phyloP scores from a whole-genome alignment of 2,329 filamentous ascomycete species.

The Periconia digitata region DNA sequence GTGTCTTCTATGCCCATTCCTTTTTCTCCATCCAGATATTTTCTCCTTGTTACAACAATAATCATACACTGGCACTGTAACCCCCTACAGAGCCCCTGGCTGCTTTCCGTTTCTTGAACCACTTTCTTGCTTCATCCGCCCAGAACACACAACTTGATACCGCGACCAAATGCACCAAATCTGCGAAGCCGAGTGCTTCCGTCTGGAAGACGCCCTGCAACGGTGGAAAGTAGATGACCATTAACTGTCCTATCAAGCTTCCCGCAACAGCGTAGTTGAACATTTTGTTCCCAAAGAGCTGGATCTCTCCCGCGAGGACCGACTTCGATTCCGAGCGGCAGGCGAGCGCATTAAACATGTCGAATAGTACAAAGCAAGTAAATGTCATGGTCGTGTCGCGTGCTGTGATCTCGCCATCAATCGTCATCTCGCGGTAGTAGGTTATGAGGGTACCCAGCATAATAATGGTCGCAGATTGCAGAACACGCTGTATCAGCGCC shows the following conservation, averaged over 20 bases:
- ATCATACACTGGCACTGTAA: constrained; percentile 45
- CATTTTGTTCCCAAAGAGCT: constrained; percentile 81
- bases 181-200: constrained; percentile 73
- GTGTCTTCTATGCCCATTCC: no score
- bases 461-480: constrained; percentile 85
- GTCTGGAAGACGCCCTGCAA: constrained; percentile 96
- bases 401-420: constrained; percentile 78
- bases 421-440: constrained; percentile 88
- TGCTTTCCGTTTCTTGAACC: constrained; percentile 46
- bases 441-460: constrained; percentile 90
- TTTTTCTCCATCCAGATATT: neutral
- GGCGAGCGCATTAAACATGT: constrained; percentile 98
- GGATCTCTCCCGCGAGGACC: constrained; percentile 80
- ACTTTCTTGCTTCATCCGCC: constrained; percentile 91
- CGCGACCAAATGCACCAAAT: constrained; percentile 71
- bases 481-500: constrained; percentile 77
- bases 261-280: constrained; percentile 96
- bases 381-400: constrained; percentile 99
- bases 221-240: constrained; percentile 94
- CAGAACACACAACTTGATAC: constrained; percentile 92
- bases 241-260: constrained; percentile 79
- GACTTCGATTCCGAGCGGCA: constrained; percentile 92
- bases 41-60: constrained; percentile 3
- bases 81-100: constrained; percentile 34
- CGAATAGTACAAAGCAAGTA: constrained; percentile 97